phyloP scores from a whole-genome alignment of 495 filamentous ascomycete genomes.

The Daldinia decipiens region DNA sequence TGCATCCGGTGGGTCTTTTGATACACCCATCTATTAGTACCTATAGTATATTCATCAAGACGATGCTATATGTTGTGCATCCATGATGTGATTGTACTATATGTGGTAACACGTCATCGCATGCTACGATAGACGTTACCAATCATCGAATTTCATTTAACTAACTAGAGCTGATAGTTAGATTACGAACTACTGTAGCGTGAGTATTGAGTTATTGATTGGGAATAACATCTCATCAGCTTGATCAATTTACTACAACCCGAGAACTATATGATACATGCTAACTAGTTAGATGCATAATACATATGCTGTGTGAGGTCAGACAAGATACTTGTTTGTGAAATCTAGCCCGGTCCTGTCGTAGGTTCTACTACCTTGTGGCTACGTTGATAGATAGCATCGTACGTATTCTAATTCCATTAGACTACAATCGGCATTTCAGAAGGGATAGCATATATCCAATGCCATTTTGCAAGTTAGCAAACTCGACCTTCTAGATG shows the following conservation, averaged over 20 bases:
- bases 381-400: conserved; percentile 23
- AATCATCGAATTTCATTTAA: conserved; percentile 19
- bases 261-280: conserved; percentile 27
- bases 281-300: conserved; percentile 32
- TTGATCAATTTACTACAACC: conserved; percentile 7
- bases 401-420: conserved; percentile 3
- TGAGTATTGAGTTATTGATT: conserved; percentile 24
- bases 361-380: conserved; percentile 15
- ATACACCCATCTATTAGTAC: conserved; percentile 15
- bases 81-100: conserved; percentile 26
- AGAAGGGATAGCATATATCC: conserved; percentile 1
- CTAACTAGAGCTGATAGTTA: conserved; percentile 7
- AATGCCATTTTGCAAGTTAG: not conserved
- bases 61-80: conserved; percentile 25
- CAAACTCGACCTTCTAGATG: conserved; percentile 4
- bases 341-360: conserved; percentile 29
- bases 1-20: conserved; percentile 10
- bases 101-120: conserved; percentile 11
- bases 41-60: conserved; percentile 5
- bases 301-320: conserved; percentile 32
- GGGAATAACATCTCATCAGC: conserved; percentile 23
- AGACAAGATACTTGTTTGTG: conserved; percentile 1
- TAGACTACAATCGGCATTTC: conserved; percentile 17
- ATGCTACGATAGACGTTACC: conserved; percentile 8
- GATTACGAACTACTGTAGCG: conserved; percentile 21